Conservation (phyloP, 805 yeast species). For the Kazachstania taianensis region DNA sequence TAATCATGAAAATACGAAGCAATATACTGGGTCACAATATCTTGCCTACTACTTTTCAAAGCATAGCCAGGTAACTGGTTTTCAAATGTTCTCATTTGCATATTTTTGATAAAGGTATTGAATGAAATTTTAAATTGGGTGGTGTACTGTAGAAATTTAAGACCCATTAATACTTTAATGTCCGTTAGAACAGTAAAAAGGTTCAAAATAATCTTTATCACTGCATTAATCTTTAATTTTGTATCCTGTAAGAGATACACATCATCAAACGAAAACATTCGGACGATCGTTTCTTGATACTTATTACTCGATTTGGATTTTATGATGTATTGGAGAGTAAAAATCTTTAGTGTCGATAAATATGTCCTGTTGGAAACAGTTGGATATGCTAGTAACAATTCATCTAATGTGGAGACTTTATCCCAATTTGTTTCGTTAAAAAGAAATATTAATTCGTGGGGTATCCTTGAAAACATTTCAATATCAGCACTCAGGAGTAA, state of each 20-base stretch:
- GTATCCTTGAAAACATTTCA: constrained; percentile 5
- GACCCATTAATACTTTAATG: constrained; percentile 19
- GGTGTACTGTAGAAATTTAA: constrained; percentile 26
- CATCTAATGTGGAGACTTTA: constrained; percentile 10
- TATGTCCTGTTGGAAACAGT: constrained; percentile 14
- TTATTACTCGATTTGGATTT: constrained; percentile 9
- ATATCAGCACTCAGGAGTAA: neutral
- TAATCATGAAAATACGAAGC: neutral
- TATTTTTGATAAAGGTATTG: constrained; percentile 18
- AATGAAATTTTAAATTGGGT: constrained; percentile 16
- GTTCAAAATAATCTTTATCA: constrained; percentile 21
- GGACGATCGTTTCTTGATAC: constrained; percentile 10
- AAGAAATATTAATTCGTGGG: constrained; percentile 13
- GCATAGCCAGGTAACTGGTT: constrained; percentile 9
- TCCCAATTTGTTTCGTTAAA: constrained; percentile 17
- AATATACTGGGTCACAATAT: neutral
- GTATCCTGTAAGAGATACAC: constrained; percentile 17
- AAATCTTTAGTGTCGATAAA: constrained; percentile 20
- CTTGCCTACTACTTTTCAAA: neutral
- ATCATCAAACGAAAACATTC: constrained; percentile 18
- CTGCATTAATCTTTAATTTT: constrained; percentile 13
- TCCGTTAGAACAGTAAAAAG: constrained; percentile 15
- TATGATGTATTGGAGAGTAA: constrained; percentile 22
- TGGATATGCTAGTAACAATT: constrained; percentile 19
- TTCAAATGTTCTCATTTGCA: constrained; percentile 10